Evolutionary conservation across 2,329 filamentous ascomycete genomes (phyloP).

Genomic region (Tolypocladium sp.): DNA sequence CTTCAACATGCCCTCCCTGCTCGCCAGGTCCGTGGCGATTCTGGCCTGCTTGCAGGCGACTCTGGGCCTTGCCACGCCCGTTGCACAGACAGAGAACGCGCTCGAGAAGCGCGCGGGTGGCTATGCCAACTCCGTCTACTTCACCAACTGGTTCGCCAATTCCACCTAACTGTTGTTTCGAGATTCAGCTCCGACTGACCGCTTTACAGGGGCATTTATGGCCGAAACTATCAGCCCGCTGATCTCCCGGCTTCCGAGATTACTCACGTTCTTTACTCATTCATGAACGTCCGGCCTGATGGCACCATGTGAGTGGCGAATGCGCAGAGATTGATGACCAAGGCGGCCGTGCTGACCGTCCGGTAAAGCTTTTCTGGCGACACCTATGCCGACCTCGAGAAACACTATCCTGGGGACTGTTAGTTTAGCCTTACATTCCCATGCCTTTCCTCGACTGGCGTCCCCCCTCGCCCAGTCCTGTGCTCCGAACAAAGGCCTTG

Average conservation of each 20-base stretch:
- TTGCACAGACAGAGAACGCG: constrained; percentile 1
- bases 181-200: not conserved
- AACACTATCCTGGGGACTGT: constrained; percentile 63
- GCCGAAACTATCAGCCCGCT: constrained; percentile 61
- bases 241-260: constrained; percentile 61
- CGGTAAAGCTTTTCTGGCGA: constrained; percentile 51
- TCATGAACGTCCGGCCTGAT: constrained; percentile 63
- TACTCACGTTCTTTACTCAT: constrained; percentile 73
- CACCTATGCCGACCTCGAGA: constrained; percentile 60
- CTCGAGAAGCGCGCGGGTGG: constrained; percentile 12
- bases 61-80: constrained; percentile 11
- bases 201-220: constrained; percentile 58
- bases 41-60: constrained; percentile 15
- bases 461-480: not conserved
- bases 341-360: not conserved
- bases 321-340: not conserved
- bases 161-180: not conserved
- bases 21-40: constrained; percentile 15
- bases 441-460: not conserved
- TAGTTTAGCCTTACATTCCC: constrained; percentile 9
- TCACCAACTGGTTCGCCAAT: constrained; percentile 36
- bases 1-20: constrained; percentile 14
- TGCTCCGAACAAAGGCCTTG: not conserved
- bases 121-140: constrained; percentile 32
- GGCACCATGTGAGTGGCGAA: constrained; percentile 56